These are phyloP conservation scores for Corymbia citriodora DNA, from an alignment of 441 rosid genomes.

Conservation along the genomic window DNA sequence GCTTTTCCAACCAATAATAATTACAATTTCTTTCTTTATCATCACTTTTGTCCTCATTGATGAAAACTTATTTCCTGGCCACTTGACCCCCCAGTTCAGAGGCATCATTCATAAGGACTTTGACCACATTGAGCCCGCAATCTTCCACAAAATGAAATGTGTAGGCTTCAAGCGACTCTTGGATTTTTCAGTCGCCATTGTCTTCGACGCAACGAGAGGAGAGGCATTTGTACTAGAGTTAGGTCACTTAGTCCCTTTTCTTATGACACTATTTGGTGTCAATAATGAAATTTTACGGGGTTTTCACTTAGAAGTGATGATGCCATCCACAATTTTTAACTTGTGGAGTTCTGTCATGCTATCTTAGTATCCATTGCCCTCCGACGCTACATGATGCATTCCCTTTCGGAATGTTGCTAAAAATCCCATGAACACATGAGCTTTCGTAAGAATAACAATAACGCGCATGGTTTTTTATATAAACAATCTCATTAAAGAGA, in stretches of 20 bases:
- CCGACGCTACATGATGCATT: neutral
- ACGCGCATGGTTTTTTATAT: neutral
- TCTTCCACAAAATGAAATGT: neutral
- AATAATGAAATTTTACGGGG: neutral
- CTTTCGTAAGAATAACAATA: neutral
- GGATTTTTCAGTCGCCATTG: neutral
- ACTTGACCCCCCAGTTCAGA: neutral
- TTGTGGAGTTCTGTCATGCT: neutral
- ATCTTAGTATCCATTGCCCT: neutral
- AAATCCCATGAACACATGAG: neutral
- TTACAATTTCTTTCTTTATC: neutral
- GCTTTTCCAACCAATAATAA: neutral
- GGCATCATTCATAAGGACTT: neutral
- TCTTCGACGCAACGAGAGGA: neutral
- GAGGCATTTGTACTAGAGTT: neutral
- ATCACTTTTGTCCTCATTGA: neutral
- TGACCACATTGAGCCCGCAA: neutral
- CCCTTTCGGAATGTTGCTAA: neutral
- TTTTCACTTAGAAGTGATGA: neutral
- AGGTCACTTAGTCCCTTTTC: neutral
- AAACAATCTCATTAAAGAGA: neutral
- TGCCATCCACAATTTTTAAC: neutral
- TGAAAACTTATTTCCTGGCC: neutral
- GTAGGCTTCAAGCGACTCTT: neutral
- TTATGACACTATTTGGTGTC: neutral